Base-by-base conservation (phyloP, 805 yeast genomes). In the Candida railenensis region DNA sequence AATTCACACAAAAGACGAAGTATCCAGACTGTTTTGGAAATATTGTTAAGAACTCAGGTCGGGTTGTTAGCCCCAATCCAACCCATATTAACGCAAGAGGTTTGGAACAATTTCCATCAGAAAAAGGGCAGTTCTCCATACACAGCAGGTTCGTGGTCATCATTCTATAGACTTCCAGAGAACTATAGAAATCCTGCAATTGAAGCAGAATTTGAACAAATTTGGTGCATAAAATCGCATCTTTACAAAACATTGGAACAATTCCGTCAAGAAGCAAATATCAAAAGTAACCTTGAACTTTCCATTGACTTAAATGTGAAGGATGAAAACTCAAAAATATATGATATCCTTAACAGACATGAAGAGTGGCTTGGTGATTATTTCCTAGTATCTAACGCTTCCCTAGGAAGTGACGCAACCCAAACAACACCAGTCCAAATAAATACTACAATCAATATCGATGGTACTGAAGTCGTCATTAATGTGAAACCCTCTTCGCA, bases 41-140 rank as follows among this genome's bases (percentile, higher is more conserved):
- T 82, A 51, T 71, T 88, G 12, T 67, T 89, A 15, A 72, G 71
- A 37, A 74, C 82, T 0, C 87, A 89, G 57, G 62, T 82, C n/a
- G 77, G 87, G 0, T 62, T 88, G 1, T 61, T 92, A 46, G 76
- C 90, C 0, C 98, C 99, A 1, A 80, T 94, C 1, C 66, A 86
- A 34, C 99, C 99, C 1, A 61, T 89, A 2, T 69, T 91, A 47
- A 76, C 92, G 0, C 98, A 94, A 65, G 97, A 94, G 58, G 89
- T 81, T 0, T 91, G 97, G 96, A 79, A 80, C 34, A 73, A 74
- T 48, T 56, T 78, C 3, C 16, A 43, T 34, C 34, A 66, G 64
- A 1, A 37, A 44, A 2, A 54, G 58, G 0, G 36, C 12, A 58
- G 47, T 3, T 70, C 84, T 1, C 85, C 86, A 1, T 78, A 79